A percentile compares a stretch with the other conserved stretches of the same genome.
Evolutionary conservation across 164 flowering plant species (phyloP).

Genomic region (Stephania japonica): DNA sequence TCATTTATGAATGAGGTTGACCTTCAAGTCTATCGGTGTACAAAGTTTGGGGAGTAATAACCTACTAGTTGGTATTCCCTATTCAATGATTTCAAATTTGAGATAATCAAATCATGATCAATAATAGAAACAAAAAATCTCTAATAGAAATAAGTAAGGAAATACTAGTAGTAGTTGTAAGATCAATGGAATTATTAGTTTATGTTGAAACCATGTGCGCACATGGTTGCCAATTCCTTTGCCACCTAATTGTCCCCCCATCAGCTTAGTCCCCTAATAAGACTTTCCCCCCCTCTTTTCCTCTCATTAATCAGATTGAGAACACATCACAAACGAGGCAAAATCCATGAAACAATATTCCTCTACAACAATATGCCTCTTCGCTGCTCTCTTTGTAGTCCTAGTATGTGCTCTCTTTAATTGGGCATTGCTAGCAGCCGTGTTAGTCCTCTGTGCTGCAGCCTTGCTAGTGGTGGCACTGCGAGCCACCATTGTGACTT

Average conservation of each 20-base stretch:
- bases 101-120: too few species aligned
- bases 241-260: neutral
- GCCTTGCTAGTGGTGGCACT: conserved; percentile 37
- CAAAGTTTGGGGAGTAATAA: too few species aligned
- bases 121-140: too few species aligned
- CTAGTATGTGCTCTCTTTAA: conserved; percentile 19
- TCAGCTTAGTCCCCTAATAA: too few species aligned
- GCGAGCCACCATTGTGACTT: conserved; percentile 60
- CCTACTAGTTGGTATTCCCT: too few species aligned
- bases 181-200: too few species aligned
- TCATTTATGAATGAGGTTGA: too few species aligned
- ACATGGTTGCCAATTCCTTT: conserved; percentile 2
- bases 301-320: neutral
- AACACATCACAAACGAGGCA: neutral
- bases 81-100: too few species aligned
- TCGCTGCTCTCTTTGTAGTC: conserved; percentile 10
- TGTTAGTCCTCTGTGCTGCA: conserved; percentile 22
- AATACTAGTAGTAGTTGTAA: too few species aligned
- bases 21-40: too few species aligned
- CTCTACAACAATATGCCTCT: conserved; percentile 3
- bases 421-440: conserved; percentile 16
- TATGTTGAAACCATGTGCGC: conserved; percentile 1
- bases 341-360: neutral
- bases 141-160: too few species aligned
- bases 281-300: neutral